A percentile compares a stretch with the other conserved stretches of the same genome.
Evolutionary conservation across 495 filamentous ascomycete species (phyloP).

Genomic region (Talaromyces borbonicus): DNA sequence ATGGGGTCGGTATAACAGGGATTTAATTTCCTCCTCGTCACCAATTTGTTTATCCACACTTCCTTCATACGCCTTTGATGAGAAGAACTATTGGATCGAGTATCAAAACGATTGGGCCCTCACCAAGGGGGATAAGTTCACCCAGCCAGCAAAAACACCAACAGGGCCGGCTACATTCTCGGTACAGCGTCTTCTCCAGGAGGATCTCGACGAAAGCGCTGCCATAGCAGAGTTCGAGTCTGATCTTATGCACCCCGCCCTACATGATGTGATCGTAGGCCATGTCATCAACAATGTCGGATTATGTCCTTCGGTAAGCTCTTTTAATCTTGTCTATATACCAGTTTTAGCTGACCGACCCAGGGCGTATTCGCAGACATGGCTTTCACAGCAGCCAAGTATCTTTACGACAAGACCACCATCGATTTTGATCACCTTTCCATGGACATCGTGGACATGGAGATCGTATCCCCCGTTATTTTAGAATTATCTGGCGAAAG

Average conservation of each 20-base stretch:
- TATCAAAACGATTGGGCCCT: conserved; percentile 53
- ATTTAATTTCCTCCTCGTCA: conserved; percentile 49
- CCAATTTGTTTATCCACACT: conserved; percentile 50
- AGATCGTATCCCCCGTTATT: conserved; percentile 7
- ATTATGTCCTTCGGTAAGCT: conserved; percentile 35
- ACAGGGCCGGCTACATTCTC: conserved; percentile 27
- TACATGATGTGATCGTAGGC: conserved; percentile 52
- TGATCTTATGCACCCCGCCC: conserved; percentile 49
- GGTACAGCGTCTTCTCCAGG: conserved; percentile 54
- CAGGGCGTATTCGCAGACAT: conserved; percentile 63
- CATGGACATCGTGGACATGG: background rate
- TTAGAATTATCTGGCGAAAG: conserved; percentile 42
- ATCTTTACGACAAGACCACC: conserved; percentile 22
- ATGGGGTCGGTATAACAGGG: conserved; percentile 56
- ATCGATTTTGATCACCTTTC: background rate
- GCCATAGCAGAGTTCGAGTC: conserved; percentile 54
- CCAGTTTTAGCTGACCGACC: too few relatives aligned
- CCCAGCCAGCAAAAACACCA: conserved; percentile 9
- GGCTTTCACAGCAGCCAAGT: conserved; percentile 64
- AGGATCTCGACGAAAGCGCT: conserved; percentile 43
- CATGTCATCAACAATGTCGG: conserved; percentile 59
- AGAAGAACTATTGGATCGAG: conserved; percentile 73
- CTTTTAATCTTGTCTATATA: background rate
- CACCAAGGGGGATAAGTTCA: conserved; percentile 25
- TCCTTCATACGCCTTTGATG: conserved; percentile 56